A percentile compares a stretch with the other conserved stretches of the same genome.
Conservation (phyloP, 306 rosid species). For the Trifolium repens region DNA sequence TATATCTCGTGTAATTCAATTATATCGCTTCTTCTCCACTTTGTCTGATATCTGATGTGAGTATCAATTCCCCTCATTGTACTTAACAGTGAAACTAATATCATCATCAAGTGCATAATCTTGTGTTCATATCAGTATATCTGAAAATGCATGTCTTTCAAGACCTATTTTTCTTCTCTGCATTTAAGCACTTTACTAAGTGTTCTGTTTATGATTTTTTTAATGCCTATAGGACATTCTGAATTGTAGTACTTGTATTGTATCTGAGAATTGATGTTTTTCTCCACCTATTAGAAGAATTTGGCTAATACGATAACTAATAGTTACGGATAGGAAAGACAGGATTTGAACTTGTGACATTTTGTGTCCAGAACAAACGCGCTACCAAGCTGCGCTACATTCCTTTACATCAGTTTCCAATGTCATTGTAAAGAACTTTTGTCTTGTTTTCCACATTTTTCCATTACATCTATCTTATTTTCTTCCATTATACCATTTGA, state of each 20-base stretch:
- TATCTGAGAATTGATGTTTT: slow-evolving; percentile 14
- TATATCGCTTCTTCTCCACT: slow-evolving; percentile 17
- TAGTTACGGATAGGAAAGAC: not conserved
- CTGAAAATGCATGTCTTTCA: not conserved
- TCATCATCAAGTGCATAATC: slow-evolving; percentile 8
- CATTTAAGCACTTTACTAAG: not conserved
- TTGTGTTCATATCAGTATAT: slow-evolving; percentile 13
- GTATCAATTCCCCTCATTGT: not conserved
- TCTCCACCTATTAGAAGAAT: not conserved
- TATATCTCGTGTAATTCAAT: not conserved
- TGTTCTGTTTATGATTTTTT: not conserved
- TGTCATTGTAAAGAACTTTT: not conserved
- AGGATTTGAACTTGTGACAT: not conserved
- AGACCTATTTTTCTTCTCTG: not conserved
- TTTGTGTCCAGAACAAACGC: not conserved
- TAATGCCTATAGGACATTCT: slow-evolving; percentile 3
- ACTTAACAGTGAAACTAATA: not conserved
- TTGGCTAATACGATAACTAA: slow-evolving; percentile 3
- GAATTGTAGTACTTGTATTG: slow-evolving; percentile 16
- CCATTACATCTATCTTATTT: not conserved
- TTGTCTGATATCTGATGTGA: not conserved
- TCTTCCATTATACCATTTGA: slow-evolving; percentile 4
- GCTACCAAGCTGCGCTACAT: not conserved
- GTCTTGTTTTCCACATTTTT: not conserved
- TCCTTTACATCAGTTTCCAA: not conserved